Percentiles rank a stretch among this genome's conserved stretches.
Evolutionary conservation across 352 stramenopile genomes (phyloP).

Genomic region (Pythium insidiosum): DNA sequence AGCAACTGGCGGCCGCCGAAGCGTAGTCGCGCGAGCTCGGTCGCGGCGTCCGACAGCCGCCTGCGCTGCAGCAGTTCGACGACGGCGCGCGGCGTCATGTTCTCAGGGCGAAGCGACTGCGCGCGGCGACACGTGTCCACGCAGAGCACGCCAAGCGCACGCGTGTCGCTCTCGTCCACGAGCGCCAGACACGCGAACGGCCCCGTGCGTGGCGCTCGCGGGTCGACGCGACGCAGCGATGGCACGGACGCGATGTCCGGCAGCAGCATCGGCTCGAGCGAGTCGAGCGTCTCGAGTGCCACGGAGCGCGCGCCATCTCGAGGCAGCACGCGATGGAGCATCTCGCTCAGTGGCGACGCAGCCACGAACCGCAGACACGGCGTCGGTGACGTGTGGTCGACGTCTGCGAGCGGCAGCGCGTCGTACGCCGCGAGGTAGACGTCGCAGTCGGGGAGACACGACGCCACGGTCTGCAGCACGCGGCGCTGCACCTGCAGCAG

Average conservation of each 20-base stretch:
- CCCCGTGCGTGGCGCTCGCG: conserved; percentile 16
- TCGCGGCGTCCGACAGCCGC: conserved; percentile 35
- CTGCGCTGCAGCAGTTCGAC: conserved; percentile 45
- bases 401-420: conserved; percentile 26
- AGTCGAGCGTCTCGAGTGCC: conserved; percentile 25
- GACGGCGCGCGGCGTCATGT: conserved; percentile 43
- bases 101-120: conserved; percentile 30
- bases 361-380: conserved; percentile 39
- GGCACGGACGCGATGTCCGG: conserved; percentile 22
- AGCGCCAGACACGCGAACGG: conserved; percentile 55
- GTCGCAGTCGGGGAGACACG: conserved; percentile 59
- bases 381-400: conserved; percentile 11
- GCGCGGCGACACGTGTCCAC: conserved; percentile 52
- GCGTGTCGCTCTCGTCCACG: neutral
- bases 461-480: conserved; percentile 40
- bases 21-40: conserved; percentile 30
- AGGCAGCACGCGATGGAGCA: conserved; percentile 27
- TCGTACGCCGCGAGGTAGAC: conserved; percentile 66
- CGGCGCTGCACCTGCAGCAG: conserved; percentile 53
- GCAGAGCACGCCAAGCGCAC: conserved; percentile 39
- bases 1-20: conserved; percentile 38
- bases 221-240: conserved; percentile 17
- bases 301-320: neutral
- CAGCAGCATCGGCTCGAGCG: conserved; percentile 20
- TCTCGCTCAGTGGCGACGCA: conserved; percentile 37